Evolutionary conservation across 2,329 filamentous ascomycete genomes (phyloP).

Genomic region (Epichloe scottii): DNA sequence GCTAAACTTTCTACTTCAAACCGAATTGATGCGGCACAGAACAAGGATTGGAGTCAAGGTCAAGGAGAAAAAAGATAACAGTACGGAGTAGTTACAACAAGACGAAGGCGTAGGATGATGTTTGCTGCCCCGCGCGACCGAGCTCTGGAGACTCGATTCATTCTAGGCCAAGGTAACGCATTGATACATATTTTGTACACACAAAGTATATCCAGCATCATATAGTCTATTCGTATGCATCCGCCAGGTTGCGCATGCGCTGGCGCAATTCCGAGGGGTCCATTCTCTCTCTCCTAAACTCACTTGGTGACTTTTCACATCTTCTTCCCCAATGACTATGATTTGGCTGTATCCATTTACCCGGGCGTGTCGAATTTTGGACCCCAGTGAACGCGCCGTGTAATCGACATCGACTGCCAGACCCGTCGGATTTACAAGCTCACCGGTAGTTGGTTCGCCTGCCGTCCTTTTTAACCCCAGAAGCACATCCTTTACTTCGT

Average conservation of each 20-base stretch:
- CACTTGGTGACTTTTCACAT: constrained; percentile 47
- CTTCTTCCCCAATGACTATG: constrained; percentile 56
- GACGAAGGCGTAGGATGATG: background rate
- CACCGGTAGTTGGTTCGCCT: constrained; percentile 24
- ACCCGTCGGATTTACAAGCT: constrained; percentile 41
- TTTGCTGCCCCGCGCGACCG: background rate
- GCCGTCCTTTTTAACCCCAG: constrained; percentile 29
- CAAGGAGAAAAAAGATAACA: background rate
- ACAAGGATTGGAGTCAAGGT: background rate
- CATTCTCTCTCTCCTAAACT: constrained; percentile 29
- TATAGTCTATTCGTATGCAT: constrained; percentile 31
- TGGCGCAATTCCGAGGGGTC: constrained; percentile 30
- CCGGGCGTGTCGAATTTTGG: constrained; percentile 64
- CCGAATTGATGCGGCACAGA: background rate
- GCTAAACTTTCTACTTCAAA: background rate
- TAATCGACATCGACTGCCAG: constrained; percentile 60
- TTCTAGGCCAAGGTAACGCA: background rate
- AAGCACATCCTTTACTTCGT: constrained; percentile 34
- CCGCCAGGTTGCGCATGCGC: constrained; percentile 32
- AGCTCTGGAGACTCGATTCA: background rate
- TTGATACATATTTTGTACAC: background rate
- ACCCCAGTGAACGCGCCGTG: constrained; percentile 46
- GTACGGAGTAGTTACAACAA: background rate
- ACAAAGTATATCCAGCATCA: background rate
- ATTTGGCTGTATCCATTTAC: constrained; percentile 61